Evolutionary conservation across 306 rosid species (phyloP).

Genomic region (Dryas drummondii): DNA sequence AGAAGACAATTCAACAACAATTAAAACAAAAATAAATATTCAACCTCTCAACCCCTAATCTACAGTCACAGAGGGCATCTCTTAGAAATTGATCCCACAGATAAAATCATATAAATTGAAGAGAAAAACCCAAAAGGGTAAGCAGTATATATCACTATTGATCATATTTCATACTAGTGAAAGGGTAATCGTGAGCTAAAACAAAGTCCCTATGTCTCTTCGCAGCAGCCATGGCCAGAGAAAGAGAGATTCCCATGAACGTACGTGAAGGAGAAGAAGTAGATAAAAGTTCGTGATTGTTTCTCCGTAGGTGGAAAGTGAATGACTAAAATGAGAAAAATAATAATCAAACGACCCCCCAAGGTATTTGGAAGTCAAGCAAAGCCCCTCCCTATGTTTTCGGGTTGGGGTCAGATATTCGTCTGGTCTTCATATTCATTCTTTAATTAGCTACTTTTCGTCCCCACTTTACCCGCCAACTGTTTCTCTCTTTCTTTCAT

Average conservation of each 20-base stretch:
- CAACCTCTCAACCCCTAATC: not conserved
- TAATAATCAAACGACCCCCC: not conserved
- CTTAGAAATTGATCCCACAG: not conserved
- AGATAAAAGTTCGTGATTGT: not conserved
- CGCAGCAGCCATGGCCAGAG: not conserved
- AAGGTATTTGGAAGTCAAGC: conserved; percentile 9
- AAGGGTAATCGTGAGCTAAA: not conserved
- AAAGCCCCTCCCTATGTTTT: not conserved
- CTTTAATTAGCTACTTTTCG: not conserved
- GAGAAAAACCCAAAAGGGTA: not conserved
- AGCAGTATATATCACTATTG: not conserved
- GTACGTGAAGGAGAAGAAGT: not conserved
- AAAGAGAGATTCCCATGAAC: not conserved
- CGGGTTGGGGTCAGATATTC: not conserved
- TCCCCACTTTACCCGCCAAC: not conserved
- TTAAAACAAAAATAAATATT: not conserved
- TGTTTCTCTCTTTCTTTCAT: not conserved
- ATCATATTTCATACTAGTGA: conserved; percentile 2
- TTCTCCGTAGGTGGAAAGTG: not conserved
- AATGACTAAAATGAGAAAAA: not conserved
- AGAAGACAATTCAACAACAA: not conserved
- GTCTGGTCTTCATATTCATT: not conserved
- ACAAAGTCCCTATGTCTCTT: not conserved
- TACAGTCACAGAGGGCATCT: not conserved
- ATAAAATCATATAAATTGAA: not conserved